Base-by-base conservation (phyloP, 192 early-diverging fungal genomes). In the Phlyctochytrium bullatum region DNA sequence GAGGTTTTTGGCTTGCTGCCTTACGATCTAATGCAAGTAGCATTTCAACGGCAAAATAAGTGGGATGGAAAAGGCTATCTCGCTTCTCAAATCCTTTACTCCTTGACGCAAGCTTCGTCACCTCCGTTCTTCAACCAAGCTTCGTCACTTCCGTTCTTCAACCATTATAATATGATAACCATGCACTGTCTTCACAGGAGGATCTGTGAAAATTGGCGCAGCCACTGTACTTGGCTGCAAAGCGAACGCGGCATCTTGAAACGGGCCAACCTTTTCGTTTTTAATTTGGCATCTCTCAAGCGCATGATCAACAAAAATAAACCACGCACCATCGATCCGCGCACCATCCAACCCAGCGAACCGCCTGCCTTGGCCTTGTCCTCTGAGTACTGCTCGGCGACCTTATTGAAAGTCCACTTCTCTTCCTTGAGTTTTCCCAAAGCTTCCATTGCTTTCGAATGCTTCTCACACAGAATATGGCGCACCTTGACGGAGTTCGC, bases 91-190 rank as follows among this genome's bases (percentile, higher is more conserved):
- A 14, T 47, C 40, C 6, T 47, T 47, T 47, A n/a, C n/a, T n/a
- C n/a, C n/a, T n/a, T n/a, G n/a, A n/a, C n/a, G n/a, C n/a, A 47
- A 47, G 20, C 40, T 47, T 47, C 6, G 10, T 57, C 27, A 86
- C 58, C 84, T 80, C 36, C 85, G 78, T 20, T 72, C 75, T 31
- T 89, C 91, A 0, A 93, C 91, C 92, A 47, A 47, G 20, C 40
- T 47, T 47, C 6, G 10, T 57, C 27, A 86, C 58, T 85, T 80
- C 36, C 85, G 78, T 20, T 72, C 75, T 31, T 89, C 91, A 0
- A 93, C 91, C 92, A 93, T 91, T 51, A 93, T 91, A 59, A 93
- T 87, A 67, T 93, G 92, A 78, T 91, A 93, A 3, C 92, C 92
- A 67, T 83, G 81, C 40, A 78, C 73, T 31, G 56, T 31, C 34